phyloP scores from a whole-genome alignment of 345 rosid species.

The Angophora floribunda region DNA sequence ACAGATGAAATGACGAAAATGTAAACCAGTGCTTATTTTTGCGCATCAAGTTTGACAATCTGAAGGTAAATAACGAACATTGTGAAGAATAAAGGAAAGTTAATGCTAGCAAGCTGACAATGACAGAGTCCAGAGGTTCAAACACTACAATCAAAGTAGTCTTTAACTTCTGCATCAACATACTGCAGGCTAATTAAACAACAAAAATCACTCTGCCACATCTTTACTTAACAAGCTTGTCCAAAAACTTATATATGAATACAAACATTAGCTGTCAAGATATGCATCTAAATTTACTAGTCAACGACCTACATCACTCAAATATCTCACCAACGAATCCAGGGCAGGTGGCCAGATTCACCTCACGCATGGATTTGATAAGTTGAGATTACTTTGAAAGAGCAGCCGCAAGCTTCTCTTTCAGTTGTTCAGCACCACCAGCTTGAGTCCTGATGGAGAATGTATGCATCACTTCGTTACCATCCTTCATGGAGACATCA shows the following conservation, averaged over 20 bases:
- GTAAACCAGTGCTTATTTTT: neutral
- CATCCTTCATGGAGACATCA: constrained; percentile 45
- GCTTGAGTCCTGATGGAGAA: constrained; percentile 54
- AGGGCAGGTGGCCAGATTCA: neutral
- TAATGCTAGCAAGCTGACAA: neutral
- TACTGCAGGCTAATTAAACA: neutral
- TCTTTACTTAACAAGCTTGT: neutral
- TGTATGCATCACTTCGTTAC: constrained; percentile 61
- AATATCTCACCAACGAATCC: neutral
- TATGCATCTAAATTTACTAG: neutral
- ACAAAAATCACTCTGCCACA: neutral
- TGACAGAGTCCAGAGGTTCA: neutral
- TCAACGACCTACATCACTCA: neutral
- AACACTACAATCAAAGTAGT: neutral
- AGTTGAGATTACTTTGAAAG: constrained; percentile 30
- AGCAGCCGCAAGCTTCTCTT: constrained; percentile 65
- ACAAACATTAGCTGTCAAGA: neutral
- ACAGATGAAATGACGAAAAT: neutral
- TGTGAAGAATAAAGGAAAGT: neutral
- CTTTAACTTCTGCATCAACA: neutral
- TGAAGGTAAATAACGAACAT: neutral
- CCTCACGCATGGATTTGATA: neutral
- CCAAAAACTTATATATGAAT: neutral
- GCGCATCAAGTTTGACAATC: neutral
- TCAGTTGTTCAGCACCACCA: constrained; percentile 76